Base-by-base conservation (phyloP, 164 flowering plant species). In the Platanus orientalis region DNA sequence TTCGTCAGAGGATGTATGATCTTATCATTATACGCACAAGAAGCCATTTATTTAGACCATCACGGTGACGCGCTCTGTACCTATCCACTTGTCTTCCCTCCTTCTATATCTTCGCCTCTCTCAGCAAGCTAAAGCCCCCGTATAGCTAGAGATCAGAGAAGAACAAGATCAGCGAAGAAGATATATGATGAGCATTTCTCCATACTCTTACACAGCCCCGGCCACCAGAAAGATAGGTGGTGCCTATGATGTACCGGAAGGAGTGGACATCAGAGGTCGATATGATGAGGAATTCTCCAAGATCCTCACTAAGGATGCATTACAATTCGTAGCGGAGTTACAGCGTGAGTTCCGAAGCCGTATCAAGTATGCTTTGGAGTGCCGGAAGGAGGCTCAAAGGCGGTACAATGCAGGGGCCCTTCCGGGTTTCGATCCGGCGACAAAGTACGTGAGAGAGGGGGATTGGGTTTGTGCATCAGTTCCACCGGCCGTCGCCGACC, bases 381-480 rank as follows among this genome's bases (percentile, higher is more conserved):
- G 96, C 58, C 73, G 97, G 17, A 71, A 55, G 54, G 92, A 85
- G 61, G 92, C 88, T 0, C 79, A 88, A 74, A 64, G 53, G 70
- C 69, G 72, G 80, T 88, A 83, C 69, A 81, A 86, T 63, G 74
- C 70, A 0, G 98, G 98, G 13, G 80, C 28, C 14, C 54, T 76
- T 47, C 98, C 93, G 1, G 90, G 89, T 24, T 92, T 92, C 62
- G 96, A 88, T 76, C 96, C 96, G 2, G 88, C 88, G 0, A 86
- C 96, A 0, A 80, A 58, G 75, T 61, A 63, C 54, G 61, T 92
- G 0, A 80, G 98, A 61, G 90, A 89, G 0, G 85, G 79, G 0
- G 84, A 84, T 1, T 92, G 98, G 98, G 69, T 74, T 0, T 89
- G 96, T 70, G 87, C 91, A 0, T 52, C 84, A 0, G 84, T 79